These are phyloP conservation scores for Sphaerostilbella broomeana DNA, from an alignment of 2,329 filamentous ascomycete species.

Conservation along the genomic window DNA sequence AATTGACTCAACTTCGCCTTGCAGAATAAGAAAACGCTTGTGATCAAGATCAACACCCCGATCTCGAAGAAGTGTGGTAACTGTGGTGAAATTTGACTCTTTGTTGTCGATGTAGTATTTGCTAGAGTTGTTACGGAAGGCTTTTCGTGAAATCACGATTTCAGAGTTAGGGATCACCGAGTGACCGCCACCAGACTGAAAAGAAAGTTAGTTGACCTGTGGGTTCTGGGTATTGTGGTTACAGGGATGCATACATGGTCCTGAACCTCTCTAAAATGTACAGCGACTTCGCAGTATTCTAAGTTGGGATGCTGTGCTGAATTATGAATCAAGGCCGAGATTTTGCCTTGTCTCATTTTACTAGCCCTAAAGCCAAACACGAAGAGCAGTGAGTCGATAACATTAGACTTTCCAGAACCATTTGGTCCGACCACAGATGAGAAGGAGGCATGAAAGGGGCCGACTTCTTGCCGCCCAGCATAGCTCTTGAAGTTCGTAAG, in stretches of 20 bases:
- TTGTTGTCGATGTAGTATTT: slow-evolving; percentile 95
- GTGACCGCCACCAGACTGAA: slow-evolving; percentile 61
- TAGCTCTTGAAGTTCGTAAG: slow-evolving; percentile 99
- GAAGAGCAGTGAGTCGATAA: slow-evolving; percentile 95
- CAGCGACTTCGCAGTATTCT: slow-evolving; percentile 89
- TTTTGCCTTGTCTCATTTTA: slow-evolving; percentile 99
- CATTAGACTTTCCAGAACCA: slow-evolving; percentile 96
- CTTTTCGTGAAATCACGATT: slow-evolving; percentile 80
- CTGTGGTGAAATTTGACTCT: slow-evolving; percentile 84
- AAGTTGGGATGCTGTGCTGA: slow-evolving; percentile 81
- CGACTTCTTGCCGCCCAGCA: slow-evolving; percentile 88
- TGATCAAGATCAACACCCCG: slow-evolving; percentile 93
- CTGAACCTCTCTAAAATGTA: slow-evolving; percentile 93
- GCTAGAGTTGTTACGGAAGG: slow-evolving; percentile 97
- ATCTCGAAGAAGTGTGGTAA: slow-evolving; percentile 79
- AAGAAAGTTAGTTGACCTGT: slow-evolving; percentile 15
- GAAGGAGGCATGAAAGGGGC: slow-evolving; percentile 94
- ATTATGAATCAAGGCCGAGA: slow-evolving; percentile 96
- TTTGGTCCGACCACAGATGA: slow-evolving; percentile 97
- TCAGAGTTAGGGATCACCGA: slow-evolving; percentile 77
- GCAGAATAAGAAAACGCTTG: slow-evolving; percentile 94
- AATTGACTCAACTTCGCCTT: slow-evolving; percentile 97
- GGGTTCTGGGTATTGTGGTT: not conserved
- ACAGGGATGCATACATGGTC: slow-evolving; percentile 60
- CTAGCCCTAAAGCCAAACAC: slow-evolving; percentile 99